Base-by-base conservation (phyloP, 2,329 filamentous ascomycete species). In the Grosmannia clavigera region DNA sequence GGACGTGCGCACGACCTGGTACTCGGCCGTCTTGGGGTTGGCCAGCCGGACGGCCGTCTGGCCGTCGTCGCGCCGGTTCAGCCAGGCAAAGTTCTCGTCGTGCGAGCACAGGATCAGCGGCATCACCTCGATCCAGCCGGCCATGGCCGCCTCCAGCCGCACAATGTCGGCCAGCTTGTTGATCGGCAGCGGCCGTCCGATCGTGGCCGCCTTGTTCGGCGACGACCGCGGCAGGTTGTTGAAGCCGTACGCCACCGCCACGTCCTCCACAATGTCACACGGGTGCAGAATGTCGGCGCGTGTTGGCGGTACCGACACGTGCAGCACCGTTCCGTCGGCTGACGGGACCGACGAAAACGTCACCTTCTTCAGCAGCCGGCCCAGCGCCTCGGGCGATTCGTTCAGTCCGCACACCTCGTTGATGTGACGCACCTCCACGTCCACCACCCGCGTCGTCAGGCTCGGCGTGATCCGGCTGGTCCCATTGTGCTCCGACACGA, bases 151-250 rank as follows among this genome's bases (percentile, higher is more conserved):
- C 73, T 99, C 94, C 59, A 85, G 77, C 59, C 94, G 87, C 62
- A 97, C 83, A 66, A 97, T 95, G 69, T 99, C 95, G 63, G 82
- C 82, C 50, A 99, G 86, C 76, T 96, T 97, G 81, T 99, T 99
- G 74, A 99, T 87, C 62, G 85, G 83, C 11, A 97, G 80, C 11
- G 92, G 90, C 61, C 90, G 87, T 55, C 90, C 95, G 63, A 96
- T 84, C 6, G 90, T 94, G 60, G 87, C 88, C 29, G 88, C 87
- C 70, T 91, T 92, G 73, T 86, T 91, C 10, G 92, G 91, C 69
- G 92, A 90, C 56, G 87, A 85, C 58, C 91, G 86, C 1, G 92
- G 92, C 22, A 99, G 85, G 64, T 88, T 90, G 80, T 99, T 99
- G 82, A 96, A 99, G 65, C 95, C 94, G 72, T 97, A 96, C 58